phyloP scores from a whole-genome alignment of 352 stramenopile species.

The Phytophthora ramorum region DNA sequence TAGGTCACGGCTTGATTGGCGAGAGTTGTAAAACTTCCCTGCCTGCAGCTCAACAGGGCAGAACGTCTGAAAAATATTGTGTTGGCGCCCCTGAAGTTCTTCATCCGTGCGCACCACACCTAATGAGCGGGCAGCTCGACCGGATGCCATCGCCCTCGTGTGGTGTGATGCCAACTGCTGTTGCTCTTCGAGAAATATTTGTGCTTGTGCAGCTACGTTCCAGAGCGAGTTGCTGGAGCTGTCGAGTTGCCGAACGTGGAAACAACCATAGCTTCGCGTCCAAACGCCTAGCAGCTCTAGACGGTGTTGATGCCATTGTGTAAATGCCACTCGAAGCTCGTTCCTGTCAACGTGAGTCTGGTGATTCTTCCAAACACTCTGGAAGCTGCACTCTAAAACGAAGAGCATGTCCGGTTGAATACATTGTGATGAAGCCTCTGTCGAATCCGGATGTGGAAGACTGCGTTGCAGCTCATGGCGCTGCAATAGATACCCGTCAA shows the following conservation, averaged over 20 bases:
- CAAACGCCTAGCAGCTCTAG: slow-evolving; percentile 59
- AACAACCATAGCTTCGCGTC: slow-evolving; percentile 51
- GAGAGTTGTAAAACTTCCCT: slow-evolving; percentile 42
- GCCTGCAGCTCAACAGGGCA: slow-evolving; percentile 66
- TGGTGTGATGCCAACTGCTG: slow-evolving; percentile 41
- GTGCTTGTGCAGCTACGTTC: slow-evolving; percentile 41
- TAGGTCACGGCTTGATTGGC: slow-evolving; percentile 32
- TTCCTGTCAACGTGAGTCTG: neutral
- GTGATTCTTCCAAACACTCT: slow-evolving; percentile 36
- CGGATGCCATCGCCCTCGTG: slow-evolving; percentile 22
- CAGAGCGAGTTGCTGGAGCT: slow-evolving; percentile 50
- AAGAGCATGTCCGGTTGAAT: slow-evolving; percentile 63
- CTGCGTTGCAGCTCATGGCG: slow-evolving; percentile 40
- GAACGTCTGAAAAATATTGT: slow-evolving; percentile 53
- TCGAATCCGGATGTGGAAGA: slow-evolving; percentile 12
- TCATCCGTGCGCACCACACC: slow-evolving; percentile 42
- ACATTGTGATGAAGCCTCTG: slow-evolving; percentile 5
- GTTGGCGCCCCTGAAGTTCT: slow-evolving; percentile 33
- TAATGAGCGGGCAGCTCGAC: slow-evolving; percentile 22
- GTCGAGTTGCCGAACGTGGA: slow-evolving; percentile 58
- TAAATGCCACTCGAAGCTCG: slow-evolving; percentile 37
- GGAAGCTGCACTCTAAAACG: slow-evolving; percentile 48
- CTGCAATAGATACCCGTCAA: slow-evolving; percentile 59
- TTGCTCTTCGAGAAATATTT: slow-evolving; percentile 38
- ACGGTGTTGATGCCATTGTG: slow-evolving; percentile 49